Evolutionary conservation across 176 grass and related monocot species (phyloP).

Genomic region (Musa troglodytarum): DNA sequence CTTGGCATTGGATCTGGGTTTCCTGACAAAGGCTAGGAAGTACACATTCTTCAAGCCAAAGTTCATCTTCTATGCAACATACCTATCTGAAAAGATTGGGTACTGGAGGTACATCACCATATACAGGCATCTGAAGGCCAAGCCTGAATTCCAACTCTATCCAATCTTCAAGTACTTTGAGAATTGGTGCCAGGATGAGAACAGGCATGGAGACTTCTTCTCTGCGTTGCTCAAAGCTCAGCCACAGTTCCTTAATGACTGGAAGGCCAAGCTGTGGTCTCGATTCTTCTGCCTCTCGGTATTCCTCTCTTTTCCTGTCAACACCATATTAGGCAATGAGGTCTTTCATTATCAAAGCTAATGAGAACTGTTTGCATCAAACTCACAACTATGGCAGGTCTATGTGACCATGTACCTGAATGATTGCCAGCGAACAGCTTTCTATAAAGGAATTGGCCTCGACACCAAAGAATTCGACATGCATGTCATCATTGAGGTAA

Average conservation of each 20-base stretch:
- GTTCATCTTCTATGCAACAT: no score
- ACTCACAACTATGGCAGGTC: slow-evolving; percentile 38
- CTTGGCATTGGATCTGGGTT: slow-evolving; percentile 81
- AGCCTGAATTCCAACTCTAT: slow-evolving; percentile 2
- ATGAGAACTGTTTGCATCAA: no score
- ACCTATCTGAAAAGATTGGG: no score
- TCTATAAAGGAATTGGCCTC: slow-evolving; percentile 90
- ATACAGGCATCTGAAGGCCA: no score
- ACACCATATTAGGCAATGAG: no score
- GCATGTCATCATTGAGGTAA: slow-evolving; percentile 98
- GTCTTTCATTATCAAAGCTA: no score
- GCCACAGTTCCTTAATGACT: slow-evolving; percentile 90
- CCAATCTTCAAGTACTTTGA: slow-evolving; percentile 20
- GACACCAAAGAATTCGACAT: slow-evolving; percentile 95
- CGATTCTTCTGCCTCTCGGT: slow-evolving; percentile 70
- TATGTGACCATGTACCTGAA: slow-evolving; percentile 99
- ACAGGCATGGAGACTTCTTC: slow-evolving; percentile 92
- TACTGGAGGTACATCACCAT: no score
- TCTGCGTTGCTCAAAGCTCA: slow-evolving; percentile 82
- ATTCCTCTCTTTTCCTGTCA: neutral
- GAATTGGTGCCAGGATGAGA: slow-evolving; percentile 49
- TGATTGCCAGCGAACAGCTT: slow-evolving; percentile 74
- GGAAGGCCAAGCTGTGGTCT: slow-evolving; percentile 98
- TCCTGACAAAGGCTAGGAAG: slow-evolving; percentile 96
- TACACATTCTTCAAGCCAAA: slow-evolving; percentile 44